Base-by-base conservation (phyloP, 202 grass and related monocot species). In the Carex arenaria region DNA sequence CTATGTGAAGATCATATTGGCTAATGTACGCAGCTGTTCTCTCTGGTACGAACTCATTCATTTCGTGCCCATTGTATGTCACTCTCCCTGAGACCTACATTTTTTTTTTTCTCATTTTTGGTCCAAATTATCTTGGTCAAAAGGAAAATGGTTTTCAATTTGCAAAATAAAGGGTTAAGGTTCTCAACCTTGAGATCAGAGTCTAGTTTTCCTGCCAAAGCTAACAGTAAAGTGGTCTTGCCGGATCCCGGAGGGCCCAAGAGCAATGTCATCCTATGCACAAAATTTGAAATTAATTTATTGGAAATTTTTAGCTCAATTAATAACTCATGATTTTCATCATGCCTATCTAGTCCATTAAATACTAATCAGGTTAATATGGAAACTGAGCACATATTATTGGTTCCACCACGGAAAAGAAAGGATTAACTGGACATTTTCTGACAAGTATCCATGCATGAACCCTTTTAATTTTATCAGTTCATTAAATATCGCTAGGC, bases 161-260 rank as follows among this genome's bases (percentile, higher is more conserved):
- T 67, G 38, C 14, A 64, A 55, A 22, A 56, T 19, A 83, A 13
- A 72, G 57, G 12, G 1, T 54, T 34, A 13, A 28, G 17, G 20
- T 84, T 18, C 4, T 45, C 67, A 74, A 86, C 84, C 76, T 86
- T 86, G 43, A 86, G 61, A 42, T 59, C 65, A 19, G 84, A 43
- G 6, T 81, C 76, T 23, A 86, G 76, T 36, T 86, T 86, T 54
- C 84, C 84, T 38, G 84, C 76, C 49, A 86, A 86, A 68, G 42
- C 77, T 45, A 93, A 84, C 14, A 98, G 83, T 60, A 98, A 83
- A n/a, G 90, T 91, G 20, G 92, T 98, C 84, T 98, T 98, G 3
- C 95, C 95, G 13, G 95, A 94, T 0, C 92, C 92, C 8, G 95
- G 95, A 17, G 95, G 83, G 3, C 87, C 83, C 53, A 89, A 73